A percentile compares a stretch with the other conserved stretches of the same genome.
These are phyloP conservation scores for Ochetophila trinervis DNA, from an alignment of 306 rosid genomes.

Conservation along the genomic window DNA sequence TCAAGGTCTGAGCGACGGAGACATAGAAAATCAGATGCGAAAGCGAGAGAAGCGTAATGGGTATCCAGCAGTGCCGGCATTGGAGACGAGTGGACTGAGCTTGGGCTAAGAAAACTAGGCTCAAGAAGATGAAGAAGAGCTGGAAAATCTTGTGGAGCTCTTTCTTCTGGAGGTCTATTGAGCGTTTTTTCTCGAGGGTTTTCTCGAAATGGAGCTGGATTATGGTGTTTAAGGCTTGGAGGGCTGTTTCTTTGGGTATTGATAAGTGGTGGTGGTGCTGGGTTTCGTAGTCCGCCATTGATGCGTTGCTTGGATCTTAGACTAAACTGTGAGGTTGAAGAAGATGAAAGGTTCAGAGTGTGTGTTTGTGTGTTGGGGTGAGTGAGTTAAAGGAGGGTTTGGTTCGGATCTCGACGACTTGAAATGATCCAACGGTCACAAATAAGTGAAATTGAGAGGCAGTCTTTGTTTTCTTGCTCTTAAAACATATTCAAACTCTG, in stretches of 20 bases:
- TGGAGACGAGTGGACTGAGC: slow-evolving; percentile 59
- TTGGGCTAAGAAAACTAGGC: slow-evolving; percentile 44
- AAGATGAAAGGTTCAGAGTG: neutral
- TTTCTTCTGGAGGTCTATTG: slow-evolving; percentile 89
- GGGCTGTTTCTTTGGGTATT: slow-evolving; percentile 57
- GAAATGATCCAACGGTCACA: no score
- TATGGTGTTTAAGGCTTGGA: slow-evolving; percentile 79
- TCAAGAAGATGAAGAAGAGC: slow-evolving; percentile 71
- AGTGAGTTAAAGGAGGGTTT: neutral
- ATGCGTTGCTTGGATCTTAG: neutral
- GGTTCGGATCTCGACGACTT: neutral
- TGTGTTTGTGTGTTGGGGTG: neutral
- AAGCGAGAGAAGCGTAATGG: slow-evolving; percentile 73
- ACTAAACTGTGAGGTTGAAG: neutral
- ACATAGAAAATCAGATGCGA: slow-evolving; percentile 87
- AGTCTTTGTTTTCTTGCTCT: no score
- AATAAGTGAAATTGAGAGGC: no score
- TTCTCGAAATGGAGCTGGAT: slow-evolving; percentile 95
- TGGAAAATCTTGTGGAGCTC: slow-evolving; percentile 74
- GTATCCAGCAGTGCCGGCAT: slow-evolving; percentile 94
- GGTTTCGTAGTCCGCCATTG: slow-evolving; percentile 50
- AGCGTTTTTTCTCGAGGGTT: slow-evolving; percentile 74
- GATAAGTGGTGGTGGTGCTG: slow-evolving; percentile 39
- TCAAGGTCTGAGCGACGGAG: slow-evolving; percentile 76
- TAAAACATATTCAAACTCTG: no score